Evolutionary conservation across 129 eudicot genomes (phyloP), one percentile per base, ranked within the genome.

Genomic region (Helianthus tuberosus): DNA sequence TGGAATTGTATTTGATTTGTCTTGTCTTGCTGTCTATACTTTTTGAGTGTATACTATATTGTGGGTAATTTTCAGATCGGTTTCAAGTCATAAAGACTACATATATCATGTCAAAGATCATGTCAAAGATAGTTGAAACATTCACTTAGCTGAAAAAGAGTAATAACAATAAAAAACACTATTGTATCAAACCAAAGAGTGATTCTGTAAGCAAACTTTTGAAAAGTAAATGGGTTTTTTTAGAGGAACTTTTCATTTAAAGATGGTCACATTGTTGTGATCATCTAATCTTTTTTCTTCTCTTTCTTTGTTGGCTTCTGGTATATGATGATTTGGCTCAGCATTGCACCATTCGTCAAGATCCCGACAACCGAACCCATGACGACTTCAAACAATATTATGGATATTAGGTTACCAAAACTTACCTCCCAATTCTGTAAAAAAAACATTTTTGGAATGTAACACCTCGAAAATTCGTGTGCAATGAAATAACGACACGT

Each of bases 311-410:
- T 88, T 69, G 89, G 88, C 27, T 87, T 93, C 79, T 66, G 87
- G 89, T 93, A 93, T 64, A 84, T 27, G 57, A 90, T 77, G 51
- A 93, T 93, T 79, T 93, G 98, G 77, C 89, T 84, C 79, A 93
- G 76, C 68, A 93, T 85, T 57, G 90, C 76, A 55, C 95, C 96
- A 49, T 93, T 93, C 6, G 92, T 93, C 79, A 87, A 29, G 39
- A 91, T 75, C 44, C 98, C 97, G 50, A 88, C 63, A 54, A 83
- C 92, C 32, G 96, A 93, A 52, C 98, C 98, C 96, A 83, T 23
- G 27, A 86, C 78, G 51, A 90, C 98, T 83, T 57, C 3, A 77
- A 50, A 64, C 43, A 52, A 54, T 43, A 35, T 57, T 46, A 77
- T 58, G 47, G 53, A 46, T 35, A 71, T 50, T 23, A 86, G 48